Base-by-base conservation (phyloP, 2,329 filamentous ascomycete genomes). In the Dothistroma pini region DNA sequence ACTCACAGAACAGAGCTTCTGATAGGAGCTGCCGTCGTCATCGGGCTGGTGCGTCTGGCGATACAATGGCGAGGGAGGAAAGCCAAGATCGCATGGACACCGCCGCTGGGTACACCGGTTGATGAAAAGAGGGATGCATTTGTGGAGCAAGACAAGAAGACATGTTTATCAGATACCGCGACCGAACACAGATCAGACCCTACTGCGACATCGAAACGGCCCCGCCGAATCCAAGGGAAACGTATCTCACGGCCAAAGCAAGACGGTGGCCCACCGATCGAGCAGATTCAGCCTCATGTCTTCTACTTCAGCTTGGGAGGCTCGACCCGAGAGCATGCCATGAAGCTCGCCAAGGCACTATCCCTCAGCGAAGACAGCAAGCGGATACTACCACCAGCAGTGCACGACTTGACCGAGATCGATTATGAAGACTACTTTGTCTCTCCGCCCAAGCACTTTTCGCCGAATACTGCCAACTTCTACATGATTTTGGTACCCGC, bases 381-480 rank as follows among this genome's bases (percentile, higher is more conserved):
- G 50, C 72, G 70, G 0, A 69, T 85, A 16, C 75, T 84, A 0
- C 77, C 84, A 41, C 87, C 91, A 0, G 80, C 89, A 70, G 75
- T 91, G 11, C 80, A 89, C 60, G 91, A 97, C 70, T 78, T 97
- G 29, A 87, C 93, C 2, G 88, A 96, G 63, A 84, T 96, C 57
- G 93, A 97, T 69, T 90, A 93, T 69, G 93, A 99, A 70, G 92
- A 97, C 71, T 96, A 89, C 76, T 97, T 97, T 72, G 86, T 96
- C 60, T 84, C 83, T 2, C 84, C 87, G 0, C 91, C 93, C 0
- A 89, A 89, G 72, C 84, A 86, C 0, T 89, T 91, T 0, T 78
- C 5, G 74, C 78, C 29, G 73, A 79, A 1, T 75, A 85, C 87
- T 63, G 65, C 67, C 1, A 85, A 88, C 68, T 87, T 97, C 69